These are phyloP conservation scores for Phyllosticta citribraziliensis DNA, from an alignment of 2,329 filamentous ascomycete species.

Conservation along the genomic window DNA sequence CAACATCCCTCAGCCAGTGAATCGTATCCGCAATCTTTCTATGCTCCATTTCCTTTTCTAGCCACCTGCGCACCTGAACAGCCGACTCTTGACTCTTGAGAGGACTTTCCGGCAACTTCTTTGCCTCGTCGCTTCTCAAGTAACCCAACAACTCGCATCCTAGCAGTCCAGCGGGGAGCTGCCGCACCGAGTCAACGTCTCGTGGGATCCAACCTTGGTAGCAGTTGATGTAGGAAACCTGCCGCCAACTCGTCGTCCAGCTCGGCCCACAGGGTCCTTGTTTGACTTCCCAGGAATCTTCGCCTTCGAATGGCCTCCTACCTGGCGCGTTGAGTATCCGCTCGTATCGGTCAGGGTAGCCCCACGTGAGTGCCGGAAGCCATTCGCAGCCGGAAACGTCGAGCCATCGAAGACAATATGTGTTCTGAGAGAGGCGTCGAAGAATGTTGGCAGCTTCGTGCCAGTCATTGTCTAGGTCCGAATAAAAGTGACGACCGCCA, in stretches of 20 bases:
- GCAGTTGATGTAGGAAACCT: conserved; percentile 31
- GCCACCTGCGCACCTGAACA: conserved; percentile 23
- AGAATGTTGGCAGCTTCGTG: conserved; percentile 47
- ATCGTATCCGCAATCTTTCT: conserved; percentile 24
- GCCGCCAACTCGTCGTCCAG: conserved; percentile 36
- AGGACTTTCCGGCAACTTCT: conserved; percentile 5
- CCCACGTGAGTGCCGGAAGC: conserved; percentile 43
- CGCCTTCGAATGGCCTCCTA: background rate
- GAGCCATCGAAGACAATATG: conserved; percentile 51
- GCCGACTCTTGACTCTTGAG: conserved; percentile 16
- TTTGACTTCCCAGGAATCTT: conserved; percentile 1
- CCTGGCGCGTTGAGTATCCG: background rate
- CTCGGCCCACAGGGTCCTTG: conserved; percentile 19
- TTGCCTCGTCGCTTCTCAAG: conserved; percentile 23
- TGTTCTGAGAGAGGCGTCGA: conserved; percentile 44
- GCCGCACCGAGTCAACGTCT: conserved; percentile 19
- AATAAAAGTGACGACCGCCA: conserved; percentile 44
- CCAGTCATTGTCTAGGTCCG: conserved; percentile 44
- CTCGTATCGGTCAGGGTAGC: background rate
- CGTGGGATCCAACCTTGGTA: conserved; percentile 37
- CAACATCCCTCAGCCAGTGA: conserved; percentile 17
- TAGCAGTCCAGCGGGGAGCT: conserved; percentile 26
- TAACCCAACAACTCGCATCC: conserved; percentile 25
- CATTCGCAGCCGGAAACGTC: conserved; percentile 54
- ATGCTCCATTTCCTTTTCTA: conserved; percentile 29